Percentiles rank a stretch among this genome's conserved stretches.
phyloP scores from a whole-genome alignment of 1,284 basidiomycete species.

The Trametes polyzona region DNA sequence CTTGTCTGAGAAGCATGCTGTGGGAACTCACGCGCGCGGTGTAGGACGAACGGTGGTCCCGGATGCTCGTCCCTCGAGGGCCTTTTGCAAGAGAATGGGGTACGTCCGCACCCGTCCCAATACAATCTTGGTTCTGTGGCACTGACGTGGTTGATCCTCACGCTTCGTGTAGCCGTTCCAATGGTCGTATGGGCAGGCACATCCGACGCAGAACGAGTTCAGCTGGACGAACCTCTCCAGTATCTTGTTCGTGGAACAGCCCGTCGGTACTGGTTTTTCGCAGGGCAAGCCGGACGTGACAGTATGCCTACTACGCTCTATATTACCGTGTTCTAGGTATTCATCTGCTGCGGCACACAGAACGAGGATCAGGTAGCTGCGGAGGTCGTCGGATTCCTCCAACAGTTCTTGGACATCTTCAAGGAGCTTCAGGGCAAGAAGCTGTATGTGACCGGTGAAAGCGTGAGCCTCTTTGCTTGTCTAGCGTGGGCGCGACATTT shows the following conservation, averaged over 20 bases:
- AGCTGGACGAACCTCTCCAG: conserved; percentile 85
- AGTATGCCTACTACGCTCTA: conserved; percentile 41
- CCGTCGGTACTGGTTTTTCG: conserved; percentile 83
- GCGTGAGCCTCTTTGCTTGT: conserved; percentile 48
- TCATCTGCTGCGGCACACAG: no score
- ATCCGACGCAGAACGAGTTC: conserved; percentile 68
- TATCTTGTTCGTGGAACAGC: conserved; percentile 83
- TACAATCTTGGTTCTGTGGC: no score
- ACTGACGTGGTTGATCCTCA: no score
- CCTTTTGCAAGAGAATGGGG: conserved; percentile 82
- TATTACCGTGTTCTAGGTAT: no score
- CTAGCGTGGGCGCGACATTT: background rate
- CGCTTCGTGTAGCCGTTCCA: conserved; percentile 58
- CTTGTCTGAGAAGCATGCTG: background rate
- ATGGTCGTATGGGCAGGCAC: conserved; percentile 69
- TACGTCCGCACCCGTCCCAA: conserved; percentile 40
- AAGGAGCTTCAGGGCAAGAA: conserved; percentile 72
- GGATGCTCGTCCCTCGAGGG: conserved; percentile 81
- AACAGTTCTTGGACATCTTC: conserved; percentile 78
- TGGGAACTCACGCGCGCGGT: conserved; percentile 29
- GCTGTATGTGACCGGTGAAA: conserved; percentile 71
- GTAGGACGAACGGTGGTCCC: conserved; percentile 54
- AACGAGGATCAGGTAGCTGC: conserved; percentile 69
- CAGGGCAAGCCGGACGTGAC: conserved; percentile 70
- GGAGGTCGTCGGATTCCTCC: conserved; percentile 69